Base-by-base conservation (phyloP, 1,284 basidiomycete species). In the Ganoderma lingzhi region DNA sequence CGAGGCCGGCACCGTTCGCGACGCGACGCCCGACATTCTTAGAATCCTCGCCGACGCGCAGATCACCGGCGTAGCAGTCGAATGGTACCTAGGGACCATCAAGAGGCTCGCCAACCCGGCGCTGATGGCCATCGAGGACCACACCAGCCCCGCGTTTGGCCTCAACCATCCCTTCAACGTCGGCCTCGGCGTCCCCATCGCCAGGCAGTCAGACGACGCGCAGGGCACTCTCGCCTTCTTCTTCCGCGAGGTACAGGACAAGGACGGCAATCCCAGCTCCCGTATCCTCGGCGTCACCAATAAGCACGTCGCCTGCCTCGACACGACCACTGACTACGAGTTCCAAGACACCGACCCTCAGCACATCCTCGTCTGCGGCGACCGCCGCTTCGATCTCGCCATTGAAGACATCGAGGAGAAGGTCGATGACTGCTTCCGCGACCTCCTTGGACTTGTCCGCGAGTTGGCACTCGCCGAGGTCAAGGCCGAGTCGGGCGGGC, bases 11-110 rank as follows among this genome's bases (percentile, higher is more conserved):
- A 75, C 67, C 62, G 77, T 76, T 71, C 78, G 75, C 65, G 78
- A 82, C 71, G 81, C 78, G 64, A 77, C 80, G 19, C 76, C 79
- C 1, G 77, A 79, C 72, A 82, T 84, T 70, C 78, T 83, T 62
- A 62, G 19, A 39, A 74, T 76, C 64, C 71, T 76, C 62, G 68
- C 53, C 28, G 67, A 70, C 35, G 53, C 48, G 61, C 44, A 61
- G 30, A 48, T 62, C 42, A 44, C 23, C 23, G 61, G 14, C 30
- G 61, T 48, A 12, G 44, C 23, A 14, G 78, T 81, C 51, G 78
- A 82, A 72, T 83, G 81, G 82, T 81, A 79, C 61, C 28, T 32
- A 55, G 81, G 71, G 62, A 68, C 71, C 41, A 73, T 80, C 68
- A 53, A 63, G 3, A 76, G 71, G 76, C 76, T 81, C 35, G 74